Percentiles rank a stretch among this genome's conserved stretches.
phyloP scores from a whole-genome alignment of 257 asterid genomes.

The Salvia hispanica region DNA sequence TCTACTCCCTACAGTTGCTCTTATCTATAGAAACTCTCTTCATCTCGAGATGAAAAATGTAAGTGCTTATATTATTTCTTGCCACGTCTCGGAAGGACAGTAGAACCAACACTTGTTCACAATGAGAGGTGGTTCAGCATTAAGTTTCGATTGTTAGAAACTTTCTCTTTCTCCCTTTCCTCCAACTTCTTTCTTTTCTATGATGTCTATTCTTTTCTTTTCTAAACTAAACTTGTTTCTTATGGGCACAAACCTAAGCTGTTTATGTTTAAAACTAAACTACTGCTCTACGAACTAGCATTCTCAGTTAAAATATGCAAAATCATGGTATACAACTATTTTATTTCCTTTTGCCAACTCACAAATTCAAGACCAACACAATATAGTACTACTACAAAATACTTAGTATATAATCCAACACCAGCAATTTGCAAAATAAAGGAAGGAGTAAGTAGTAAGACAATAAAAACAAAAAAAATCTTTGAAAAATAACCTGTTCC shows the following conservation, averaged over 20 bases:
- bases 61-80: neutral
- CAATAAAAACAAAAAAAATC: neutral
- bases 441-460: neutral
- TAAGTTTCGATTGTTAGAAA: neutral
- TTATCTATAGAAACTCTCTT: neutral
- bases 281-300: neutral
- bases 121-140: neutral
- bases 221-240: neutral
- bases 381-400: neutral
- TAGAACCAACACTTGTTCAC: neutral
- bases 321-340: conserved; percentile 1
- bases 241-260: neutral
- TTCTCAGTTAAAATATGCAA: neutral
- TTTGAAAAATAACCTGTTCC: conserved; percentile 63
- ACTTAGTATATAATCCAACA: neutral
- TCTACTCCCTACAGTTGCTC: neutral
- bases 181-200: neutral
- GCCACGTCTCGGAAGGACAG: neutral
- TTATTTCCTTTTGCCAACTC: neutral
- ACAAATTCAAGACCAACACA: conserved; percentile 4
- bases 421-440: neutral
- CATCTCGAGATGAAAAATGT: neutral
- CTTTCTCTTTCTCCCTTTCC: neutral
- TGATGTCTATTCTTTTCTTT: neutral
- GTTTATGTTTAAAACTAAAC: too few species aligned